Conservation (phyloP, 768 basidiomycete genomes). For the Clathrus columnatus region DNA sequence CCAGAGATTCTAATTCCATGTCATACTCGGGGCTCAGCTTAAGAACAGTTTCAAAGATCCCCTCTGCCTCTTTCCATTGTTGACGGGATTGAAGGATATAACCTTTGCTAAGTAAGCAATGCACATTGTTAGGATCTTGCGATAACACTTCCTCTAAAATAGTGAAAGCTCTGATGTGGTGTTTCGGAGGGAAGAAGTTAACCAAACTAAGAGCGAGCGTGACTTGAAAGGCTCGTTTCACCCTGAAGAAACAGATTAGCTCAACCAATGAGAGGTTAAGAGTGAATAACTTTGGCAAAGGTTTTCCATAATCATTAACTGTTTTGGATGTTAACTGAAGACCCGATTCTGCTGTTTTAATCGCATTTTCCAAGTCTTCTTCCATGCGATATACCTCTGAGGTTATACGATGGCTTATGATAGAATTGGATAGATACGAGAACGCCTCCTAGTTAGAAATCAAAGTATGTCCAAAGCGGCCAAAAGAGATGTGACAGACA, state of each 20-base stretch:
- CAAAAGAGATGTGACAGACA: constrained; percentile 33
- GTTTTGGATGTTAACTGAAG: constrained; percentile 44
- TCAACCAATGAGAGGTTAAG: background rate
- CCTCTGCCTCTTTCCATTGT: constrained; percentile 61
- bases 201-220: constrained; percentile 69
- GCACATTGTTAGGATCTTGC: constrained; percentile 50
- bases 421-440: constrained; percentile 39
- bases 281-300: constrained; percentile 33
- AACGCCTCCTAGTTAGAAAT: constrained; percentile 43
- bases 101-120: constrained; percentile 65
- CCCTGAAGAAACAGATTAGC: constrained; percentile 31
- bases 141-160: constrained; percentile 67
- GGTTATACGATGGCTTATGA: constrained; percentile 59
- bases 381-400: constrained; percentile 59
- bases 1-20: constrained; percentile 53
- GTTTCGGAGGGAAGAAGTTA: constrained; percentile 82
- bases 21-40: constrained; percentile 35
- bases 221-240: constrained; percentile 58
- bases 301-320: constrained; percentile 51
- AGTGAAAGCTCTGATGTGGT: constrained; percentile 69
- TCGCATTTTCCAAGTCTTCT: constrained; percentile 64
- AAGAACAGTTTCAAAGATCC: constrained; percentile 51
- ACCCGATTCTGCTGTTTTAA: constrained; percentile 64
- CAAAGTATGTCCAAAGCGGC: background rate
- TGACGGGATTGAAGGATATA: constrained; percentile 56